These are phyloP conservation scores for Populus alba DNA, from an alignment of 345 rosid species.

Conservation along the genomic window DNA sequence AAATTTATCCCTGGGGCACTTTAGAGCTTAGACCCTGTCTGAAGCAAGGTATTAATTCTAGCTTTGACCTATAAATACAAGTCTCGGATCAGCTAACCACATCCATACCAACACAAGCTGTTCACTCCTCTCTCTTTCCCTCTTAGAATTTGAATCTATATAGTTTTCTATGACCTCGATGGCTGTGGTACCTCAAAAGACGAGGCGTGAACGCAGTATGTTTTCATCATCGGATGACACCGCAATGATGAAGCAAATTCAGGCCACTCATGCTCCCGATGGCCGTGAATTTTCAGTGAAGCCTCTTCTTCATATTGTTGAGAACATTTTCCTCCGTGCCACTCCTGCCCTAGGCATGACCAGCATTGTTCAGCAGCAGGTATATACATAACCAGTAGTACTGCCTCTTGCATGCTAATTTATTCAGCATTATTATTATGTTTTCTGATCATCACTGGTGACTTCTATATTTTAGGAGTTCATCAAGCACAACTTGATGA, in stretches of 20 bases:
- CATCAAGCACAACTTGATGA: constrained; percentile 24
- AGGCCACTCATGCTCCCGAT: constrained; percentile 58
- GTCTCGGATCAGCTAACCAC: too few species aligned
- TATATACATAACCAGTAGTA: not conserved
- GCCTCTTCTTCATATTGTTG: constrained; percentile 44
- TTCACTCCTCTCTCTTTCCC: not conserved
- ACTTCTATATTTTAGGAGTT: constrained; percentile 17
- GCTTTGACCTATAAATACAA: too few species aligned
- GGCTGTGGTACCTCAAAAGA: too few species aligned
- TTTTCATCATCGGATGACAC: constrained; percentile 52
- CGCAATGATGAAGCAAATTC: constrained; percentile 51
- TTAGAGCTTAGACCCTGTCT: constrained; percentile 20
- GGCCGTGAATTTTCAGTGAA: constrained; percentile 39
- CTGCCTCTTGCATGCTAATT: not conserved
- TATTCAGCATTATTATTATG: not conserved
- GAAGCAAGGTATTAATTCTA: constrained; percentile 48
- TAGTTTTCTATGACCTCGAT: not conserved
- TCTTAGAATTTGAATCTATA: not conserved
- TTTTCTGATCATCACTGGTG: not conserved
- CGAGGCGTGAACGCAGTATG: constrained; percentile 18
- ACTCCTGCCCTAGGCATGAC: constrained; percentile 13
- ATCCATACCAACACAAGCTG: too few species aligned
- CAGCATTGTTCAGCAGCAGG: constrained; percentile 19
- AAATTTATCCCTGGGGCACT: constrained; percentile 18
- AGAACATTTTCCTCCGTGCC: constrained; percentile 50